Conservation (phyloP, 257 asterid species). For the Haberlea rhodopensis region DNA sequence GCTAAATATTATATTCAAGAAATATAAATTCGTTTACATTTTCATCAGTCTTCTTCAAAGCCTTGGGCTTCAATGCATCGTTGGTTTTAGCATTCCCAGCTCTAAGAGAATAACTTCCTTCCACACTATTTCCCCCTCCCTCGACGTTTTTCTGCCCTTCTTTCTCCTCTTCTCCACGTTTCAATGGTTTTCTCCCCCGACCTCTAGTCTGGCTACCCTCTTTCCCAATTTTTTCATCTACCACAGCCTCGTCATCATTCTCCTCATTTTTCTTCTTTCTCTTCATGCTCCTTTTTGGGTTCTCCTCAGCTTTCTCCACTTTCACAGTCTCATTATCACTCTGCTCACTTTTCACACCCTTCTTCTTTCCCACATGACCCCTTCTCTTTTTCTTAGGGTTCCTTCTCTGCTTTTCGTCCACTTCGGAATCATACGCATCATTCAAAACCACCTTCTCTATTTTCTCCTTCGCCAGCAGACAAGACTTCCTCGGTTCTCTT, state of each 20-base stretch:
- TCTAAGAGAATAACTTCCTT: conserved; percentile 12
- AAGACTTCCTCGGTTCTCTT: conserved; percentile 33
- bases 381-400: conserved; percentile 22
- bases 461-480: conserved; percentile 36
- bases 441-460: conserved; percentile 22
- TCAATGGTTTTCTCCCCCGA: background rate
- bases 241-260: conserved; percentile 8
- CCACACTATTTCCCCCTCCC: conserved; percentile 13
- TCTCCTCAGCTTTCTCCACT: conserved; percentile 21
- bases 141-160: conserved; percentile 17
- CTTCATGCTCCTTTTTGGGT: conserved; percentile 24
- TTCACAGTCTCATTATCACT: conserved; percentile 3
- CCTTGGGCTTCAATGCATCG: conserved; percentile 9
- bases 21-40: conserved; percentile 31
- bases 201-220: conserved; percentile 1
- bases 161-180: conserved; percentile 22
- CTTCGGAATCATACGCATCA: conserved; percentile 31
- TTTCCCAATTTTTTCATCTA: conserved; percentile 20
- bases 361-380: conserved; percentile 4
- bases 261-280: conserved; percentile 24
- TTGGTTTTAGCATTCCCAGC: conserved; percentile 25
- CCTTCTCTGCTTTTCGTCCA: conserved; percentile 25
- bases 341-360: conserved; percentile 21
- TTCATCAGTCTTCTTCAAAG: conserved; percentile 18
- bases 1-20: background rate